Conservation (phyloP, 768 basidiomycete genomes). For the Boletellus emodensis region DNA sequence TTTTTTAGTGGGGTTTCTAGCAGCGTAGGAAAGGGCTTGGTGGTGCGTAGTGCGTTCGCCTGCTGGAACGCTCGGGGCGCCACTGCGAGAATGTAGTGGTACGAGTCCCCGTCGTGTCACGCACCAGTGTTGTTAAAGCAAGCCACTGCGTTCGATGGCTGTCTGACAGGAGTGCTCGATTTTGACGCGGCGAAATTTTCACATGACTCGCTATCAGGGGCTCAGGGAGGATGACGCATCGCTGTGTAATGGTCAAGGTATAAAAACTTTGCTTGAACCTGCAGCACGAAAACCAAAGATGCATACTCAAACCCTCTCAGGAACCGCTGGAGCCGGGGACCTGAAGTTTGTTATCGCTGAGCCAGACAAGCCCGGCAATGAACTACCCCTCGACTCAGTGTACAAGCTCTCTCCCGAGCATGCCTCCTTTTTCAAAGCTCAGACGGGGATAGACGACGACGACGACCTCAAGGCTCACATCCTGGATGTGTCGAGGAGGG, state of each 20-base stretch:
- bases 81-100: no score
- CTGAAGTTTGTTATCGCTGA: neutral
- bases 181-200: no score
- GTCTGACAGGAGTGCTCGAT: no score
- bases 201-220: no score
- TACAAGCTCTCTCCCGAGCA: conserved; percentile 15
- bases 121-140: no score
- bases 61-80: no score
- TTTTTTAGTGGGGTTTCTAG: no score
- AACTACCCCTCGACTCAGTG: neutral
- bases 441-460: conserved; percentile 28
- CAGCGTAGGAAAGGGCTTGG: no score
- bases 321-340: conserved; percentile 7
- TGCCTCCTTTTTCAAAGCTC: conserved; percentile 25
- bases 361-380: neutral
- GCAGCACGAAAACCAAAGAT: neutral
- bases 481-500: conserved; percentile 27
- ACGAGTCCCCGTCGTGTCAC: no score
- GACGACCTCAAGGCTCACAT: conserved; percentile 29
- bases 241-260: neutral
- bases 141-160: no score
- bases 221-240: no score
- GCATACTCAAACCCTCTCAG: neutral
- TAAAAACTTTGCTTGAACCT: neutral
- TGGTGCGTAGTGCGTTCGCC: no score